Percentiles rank a stretch among this genome's conserved stretches.
Conservation (phyloP, 768 basidiomycete species). For the Rhodotorula graminis region DNA sequence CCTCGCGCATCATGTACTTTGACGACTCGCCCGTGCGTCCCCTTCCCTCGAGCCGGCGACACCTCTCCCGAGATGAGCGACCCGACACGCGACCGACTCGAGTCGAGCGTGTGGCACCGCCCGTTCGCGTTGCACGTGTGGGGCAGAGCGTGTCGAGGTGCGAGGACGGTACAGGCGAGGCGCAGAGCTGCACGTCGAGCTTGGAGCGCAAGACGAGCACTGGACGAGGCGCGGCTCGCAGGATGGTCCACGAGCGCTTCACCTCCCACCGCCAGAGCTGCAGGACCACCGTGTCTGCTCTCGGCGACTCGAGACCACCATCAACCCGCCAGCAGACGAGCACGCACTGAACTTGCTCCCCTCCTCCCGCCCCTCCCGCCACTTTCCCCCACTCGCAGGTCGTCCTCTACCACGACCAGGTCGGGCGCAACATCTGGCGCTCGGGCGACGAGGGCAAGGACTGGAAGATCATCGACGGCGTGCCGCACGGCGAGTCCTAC, state of each 20-base stretch:
- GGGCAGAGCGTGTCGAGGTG: too few species aligned
- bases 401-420: conserved; percentile 75
- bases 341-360: neutral
- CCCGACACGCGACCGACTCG: neutral
- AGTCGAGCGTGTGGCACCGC: too few species aligned
- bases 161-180: too few species aligned
- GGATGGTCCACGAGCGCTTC: too few species aligned
- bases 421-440: conserved; percentile 64
- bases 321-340: too few species aligned
- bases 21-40: conserved; percentile 75
- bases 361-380: neutral
- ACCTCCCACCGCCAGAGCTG: too few species aligned
- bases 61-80: neutral
- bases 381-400: conserved; percentile 47
- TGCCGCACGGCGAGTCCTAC: conserved; percentile 58
- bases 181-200: too few species aligned
- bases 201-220: too few species aligned
- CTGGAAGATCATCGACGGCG: conserved; percentile 55
- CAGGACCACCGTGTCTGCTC: too few species aligned
- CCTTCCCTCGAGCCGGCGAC: neutral
- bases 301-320: too few species aligned
- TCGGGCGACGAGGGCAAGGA: conserved; percentile 81
- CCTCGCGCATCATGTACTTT: conserved; percentile 59
- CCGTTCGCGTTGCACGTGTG: too few species aligned
- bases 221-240: too few species aligned